Percentiles rank a stretch among this genome's conserved stretches.
Conservation (phyloP, 1,284 basidiomycete species). For the Tilletia setariae region DNA sequence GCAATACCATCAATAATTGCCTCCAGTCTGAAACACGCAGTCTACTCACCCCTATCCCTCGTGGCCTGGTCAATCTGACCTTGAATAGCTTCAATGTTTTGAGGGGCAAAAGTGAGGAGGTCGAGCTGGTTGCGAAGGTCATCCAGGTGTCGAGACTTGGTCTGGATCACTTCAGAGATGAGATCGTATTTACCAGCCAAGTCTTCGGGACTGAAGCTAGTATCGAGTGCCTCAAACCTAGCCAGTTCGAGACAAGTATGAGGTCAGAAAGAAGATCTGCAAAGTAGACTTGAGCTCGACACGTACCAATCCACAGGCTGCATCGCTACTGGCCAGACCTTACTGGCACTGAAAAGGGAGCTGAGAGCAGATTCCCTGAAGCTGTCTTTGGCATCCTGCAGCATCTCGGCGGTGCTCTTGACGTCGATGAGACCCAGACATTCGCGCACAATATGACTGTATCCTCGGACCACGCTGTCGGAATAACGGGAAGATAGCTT, state of each 20-base stretch:
- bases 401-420: conserved; percentile 10
- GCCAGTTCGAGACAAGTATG: too few species aligned
- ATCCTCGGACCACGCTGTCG: conserved; percentile 7
- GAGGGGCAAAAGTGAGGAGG: neutral
- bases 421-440: conserved; percentile 10
- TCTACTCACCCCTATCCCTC: neutral
- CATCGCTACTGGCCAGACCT: conserved; percentile 8
- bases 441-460: conserved; percentile 5
- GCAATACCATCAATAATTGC: neutral
- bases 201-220: neutral
- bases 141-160: neutral
- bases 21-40: too few species aligned
- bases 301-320: neutral
- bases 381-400: conserved; percentile 10
- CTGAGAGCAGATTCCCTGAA: neutral
- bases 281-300: too few species aligned
- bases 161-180: neutral
- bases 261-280: too few species aligned
- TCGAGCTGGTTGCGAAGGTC: conserved; percentile 5
- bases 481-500: neutral
- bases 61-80: neutral
- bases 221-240: neutral
- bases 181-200: neutral
- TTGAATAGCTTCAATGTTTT: neutral
- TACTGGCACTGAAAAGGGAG: conserved; percentile 6